Conservation (phyloP, 2,329 filamentous ascomycete species). For the Cladosporium halotolerans region DNA sequence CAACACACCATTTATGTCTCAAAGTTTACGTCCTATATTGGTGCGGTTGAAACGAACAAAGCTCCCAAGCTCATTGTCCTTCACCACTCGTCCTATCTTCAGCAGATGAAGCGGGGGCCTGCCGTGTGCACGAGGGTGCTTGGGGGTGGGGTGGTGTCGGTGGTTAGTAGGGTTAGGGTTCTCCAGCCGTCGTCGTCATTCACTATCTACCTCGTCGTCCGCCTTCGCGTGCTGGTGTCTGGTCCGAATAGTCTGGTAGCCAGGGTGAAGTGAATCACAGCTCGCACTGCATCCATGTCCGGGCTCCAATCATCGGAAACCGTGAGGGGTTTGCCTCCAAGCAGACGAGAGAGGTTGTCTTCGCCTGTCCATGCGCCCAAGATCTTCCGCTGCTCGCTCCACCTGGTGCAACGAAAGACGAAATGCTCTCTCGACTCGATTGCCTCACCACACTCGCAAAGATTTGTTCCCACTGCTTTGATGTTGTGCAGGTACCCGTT, state of each 20-base stretch:
- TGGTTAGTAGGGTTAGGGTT: too few relatives aligned
- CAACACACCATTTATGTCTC: background rate
- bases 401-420: background rate
- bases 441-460: background rate
- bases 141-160: too few relatives aligned
- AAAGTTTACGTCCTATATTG: background rate
- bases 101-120: background rate
- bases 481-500: background rate
- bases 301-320: background rate
- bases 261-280: background rate
- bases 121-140: too few relatives aligned
- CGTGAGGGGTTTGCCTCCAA: background rate
- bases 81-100: background rate
- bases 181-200: too few relatives aligned
- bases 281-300: slow-evolving; percentile 5
- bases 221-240: background rate
- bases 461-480: background rate
- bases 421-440: slow-evolving; percentile 4
- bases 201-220: background rate
- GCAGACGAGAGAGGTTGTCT: background rate
- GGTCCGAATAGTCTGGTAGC: background rate
- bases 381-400: slow-evolving; percentile 1
- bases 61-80: background rate
- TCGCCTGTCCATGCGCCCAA: background rate
- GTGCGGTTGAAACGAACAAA: background rate